Evolutionary conservation across 148 eudicot genomes (phyloP).

Genomic region (Polygonum aviculare): DNA sequence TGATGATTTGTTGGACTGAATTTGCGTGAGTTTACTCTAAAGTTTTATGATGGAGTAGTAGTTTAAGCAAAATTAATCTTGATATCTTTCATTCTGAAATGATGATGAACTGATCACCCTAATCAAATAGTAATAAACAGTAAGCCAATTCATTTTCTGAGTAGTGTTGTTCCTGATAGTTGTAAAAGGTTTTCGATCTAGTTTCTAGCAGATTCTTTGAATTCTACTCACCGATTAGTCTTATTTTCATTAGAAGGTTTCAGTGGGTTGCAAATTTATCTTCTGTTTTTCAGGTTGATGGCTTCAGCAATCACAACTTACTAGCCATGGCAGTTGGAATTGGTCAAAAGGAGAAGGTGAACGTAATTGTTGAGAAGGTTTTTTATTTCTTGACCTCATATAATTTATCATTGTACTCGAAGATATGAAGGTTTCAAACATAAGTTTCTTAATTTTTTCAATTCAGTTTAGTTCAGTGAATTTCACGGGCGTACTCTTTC

Average conservation of each 20-base stretch:
- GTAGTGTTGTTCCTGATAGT: no score
- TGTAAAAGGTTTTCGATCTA: constrained; percentile 43
- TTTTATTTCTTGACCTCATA: background rate
- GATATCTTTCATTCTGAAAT: no score
- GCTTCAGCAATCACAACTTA: constrained; percentile 40
- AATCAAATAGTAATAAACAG: no score
- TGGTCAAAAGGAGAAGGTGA: constrained; percentile 73
- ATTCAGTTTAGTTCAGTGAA: constrained; percentile 90
- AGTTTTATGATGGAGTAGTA: no score
- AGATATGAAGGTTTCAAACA: background rate
- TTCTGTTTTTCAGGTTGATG: constrained; percentile 30
- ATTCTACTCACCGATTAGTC: background rate
- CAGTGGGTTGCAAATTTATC: background rate
- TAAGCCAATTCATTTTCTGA: no score
- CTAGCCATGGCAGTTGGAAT: constrained; percentile 91
- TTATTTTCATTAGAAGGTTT: background rate
- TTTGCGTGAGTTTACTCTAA: no score
- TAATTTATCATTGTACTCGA: background rate
- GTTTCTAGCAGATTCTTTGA: background rate
- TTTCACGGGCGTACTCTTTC: constrained; percentile 69
- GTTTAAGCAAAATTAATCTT: no score
- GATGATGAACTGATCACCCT: no score
- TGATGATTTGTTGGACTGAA: no score
- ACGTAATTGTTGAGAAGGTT: constrained; percentile 75
- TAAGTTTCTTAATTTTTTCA: constrained; percentile 17